Evolutionary conservation across 805 yeast species (phyloP).

Genomic region (Kuraishia capsulata): DNA sequence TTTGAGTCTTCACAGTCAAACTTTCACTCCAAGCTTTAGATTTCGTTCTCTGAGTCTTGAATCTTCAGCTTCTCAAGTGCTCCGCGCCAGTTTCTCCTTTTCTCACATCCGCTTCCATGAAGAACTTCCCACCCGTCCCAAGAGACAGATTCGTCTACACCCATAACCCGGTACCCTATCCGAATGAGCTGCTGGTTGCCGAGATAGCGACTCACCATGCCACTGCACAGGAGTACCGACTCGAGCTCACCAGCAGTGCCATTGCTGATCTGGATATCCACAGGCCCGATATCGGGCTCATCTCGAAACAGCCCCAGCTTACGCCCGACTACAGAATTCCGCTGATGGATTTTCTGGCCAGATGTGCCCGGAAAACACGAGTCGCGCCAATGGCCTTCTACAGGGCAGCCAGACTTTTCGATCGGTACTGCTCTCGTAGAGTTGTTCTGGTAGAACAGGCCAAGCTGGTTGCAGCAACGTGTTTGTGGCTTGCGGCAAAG

Average conservation of each 20-base stretch:
- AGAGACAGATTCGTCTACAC: conserved; percentile 6
- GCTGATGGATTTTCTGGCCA: conserved; percentile 63
- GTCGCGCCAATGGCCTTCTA: conserved; percentile 54
- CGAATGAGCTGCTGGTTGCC: conserved; percentile 35
- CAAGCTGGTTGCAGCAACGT: conserved; percentile 74
- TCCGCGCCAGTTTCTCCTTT: too few species aligned
- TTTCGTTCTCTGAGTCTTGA: too few species aligned
- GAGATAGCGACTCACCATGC: conserved; percentile 40
- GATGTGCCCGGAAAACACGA: conserved; percentile 47
- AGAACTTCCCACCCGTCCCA: not conserved
- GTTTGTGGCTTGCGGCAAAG: conserved; percentile 80
- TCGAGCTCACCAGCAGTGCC: conserved; percentile 34
- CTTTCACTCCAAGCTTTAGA: too few species aligned
- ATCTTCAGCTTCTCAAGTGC: too few species aligned
- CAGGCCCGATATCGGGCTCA: conserved; percentile 43
- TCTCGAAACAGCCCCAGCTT: conserved; percentile 74
- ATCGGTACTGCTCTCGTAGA: conserved; percentile 74
- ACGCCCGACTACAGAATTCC: conserved; percentile 50
- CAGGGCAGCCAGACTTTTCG: conserved; percentile 60
- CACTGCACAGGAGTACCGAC: conserved; percentile 39
- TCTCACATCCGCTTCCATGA: too few species aligned
- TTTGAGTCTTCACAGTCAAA: too few species aligned
- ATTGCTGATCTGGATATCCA: conserved; percentile 25
- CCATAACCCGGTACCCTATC: conserved; percentile 36
- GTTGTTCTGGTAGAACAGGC: conserved; percentile 69